These are phyloP conservation scores for Lentinula edodes DNA, from an alignment of 768 basidiomycete species.

Conservation along the genomic window DNA sequence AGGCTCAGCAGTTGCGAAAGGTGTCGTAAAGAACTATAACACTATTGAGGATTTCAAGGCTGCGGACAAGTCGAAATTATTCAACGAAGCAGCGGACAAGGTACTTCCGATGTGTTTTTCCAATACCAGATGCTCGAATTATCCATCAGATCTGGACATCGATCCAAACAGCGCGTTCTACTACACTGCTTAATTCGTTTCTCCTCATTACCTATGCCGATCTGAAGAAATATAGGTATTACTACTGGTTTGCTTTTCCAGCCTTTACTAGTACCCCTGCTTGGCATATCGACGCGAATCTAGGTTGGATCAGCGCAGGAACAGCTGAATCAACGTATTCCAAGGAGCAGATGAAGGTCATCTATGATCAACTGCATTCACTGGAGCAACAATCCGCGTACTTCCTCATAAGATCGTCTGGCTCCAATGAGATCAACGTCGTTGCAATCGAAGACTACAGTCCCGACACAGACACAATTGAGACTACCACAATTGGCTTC, in stretches of 20 bases:
- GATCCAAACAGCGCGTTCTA: slow-evolving; percentile 45
- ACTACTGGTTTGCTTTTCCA: slow-evolving; percentile 98
- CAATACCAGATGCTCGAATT: background rate
- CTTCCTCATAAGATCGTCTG: slow-evolving; percentile 51
- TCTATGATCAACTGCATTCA: slow-evolving; percentile 28
- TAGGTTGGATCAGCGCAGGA: slow-evolving; percentile 42
- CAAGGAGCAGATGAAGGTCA: slow-evolving; percentile 39
- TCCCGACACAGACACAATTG: slow-evolving; percentile 23
- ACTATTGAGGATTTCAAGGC: slow-evolving; percentile 95
- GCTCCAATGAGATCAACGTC: slow-evolving; percentile 29
- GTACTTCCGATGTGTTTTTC: slow-evolving; percentile 28
- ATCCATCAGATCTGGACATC: slow-evolving; percentile 61
- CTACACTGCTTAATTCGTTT: slow-evolving; percentile 65
- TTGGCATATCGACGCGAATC: slow-evolving; percentile 67
- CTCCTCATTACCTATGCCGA: slow-evolving; percentile 92
- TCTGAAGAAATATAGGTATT: slow-evolving; percentile 96
- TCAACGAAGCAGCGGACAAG: slow-evolving; percentile 65
- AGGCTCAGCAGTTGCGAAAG: slow-evolving; percentile 48
- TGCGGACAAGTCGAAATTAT: slow-evolving; percentile 83
- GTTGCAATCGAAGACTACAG: slow-evolving; percentile 53
- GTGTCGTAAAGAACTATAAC: slow-evolving; percentile 90
- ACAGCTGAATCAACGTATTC: background rate
- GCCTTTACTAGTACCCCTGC: slow-evolving; percentile 85
- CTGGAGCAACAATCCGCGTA: slow-evolving; percentile 34
- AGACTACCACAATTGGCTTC: slow-evolving; percentile 47